A percentile compares a stretch with the other conserved stretches of the same genome.
phyloP scores from a whole-genome alignment of 768 basidiomycete species.

The Leccinellum albellum region DNA sequence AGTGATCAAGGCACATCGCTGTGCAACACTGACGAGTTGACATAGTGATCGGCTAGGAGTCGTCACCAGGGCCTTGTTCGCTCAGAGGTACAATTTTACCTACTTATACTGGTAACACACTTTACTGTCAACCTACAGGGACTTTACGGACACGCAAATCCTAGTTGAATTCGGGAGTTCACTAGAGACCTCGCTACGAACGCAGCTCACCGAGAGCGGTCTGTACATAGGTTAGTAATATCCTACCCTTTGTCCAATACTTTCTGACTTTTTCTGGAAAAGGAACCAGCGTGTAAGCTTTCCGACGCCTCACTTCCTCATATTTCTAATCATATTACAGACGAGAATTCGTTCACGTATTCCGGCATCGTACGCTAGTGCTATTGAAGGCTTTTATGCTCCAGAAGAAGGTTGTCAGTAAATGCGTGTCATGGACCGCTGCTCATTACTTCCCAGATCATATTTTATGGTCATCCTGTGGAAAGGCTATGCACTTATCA shows the following conservation, averaged over 20 bases:
- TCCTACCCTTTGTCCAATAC: neutral
- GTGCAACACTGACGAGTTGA: slow-evolving; percentile 3
- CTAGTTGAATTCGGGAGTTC: slow-evolving; percentile 83
- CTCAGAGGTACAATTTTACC: slow-evolving; percentile 54
- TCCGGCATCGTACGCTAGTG: slow-evolving; percentile 88
- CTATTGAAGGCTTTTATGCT: slow-evolving; percentile 93
- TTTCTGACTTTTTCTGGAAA: slow-evolving; percentile 10
- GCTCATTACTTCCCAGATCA: slow-evolving; percentile 53
- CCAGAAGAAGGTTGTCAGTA: slow-evolving; percentile 72
- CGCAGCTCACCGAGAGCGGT: slow-evolving; percentile 86
- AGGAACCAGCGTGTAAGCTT: slow-evolving; percentile 68
- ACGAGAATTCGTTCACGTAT: slow-evolving; percentile 89
- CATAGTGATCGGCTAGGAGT: slow-evolving; percentile 87
- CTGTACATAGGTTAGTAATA: slow-evolving; percentile 83
- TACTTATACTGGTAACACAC: neutral
- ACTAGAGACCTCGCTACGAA: slow-evolving; percentile 69
- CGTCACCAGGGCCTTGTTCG: slow-evolving; percentile 87
- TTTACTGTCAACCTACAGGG: slow-evolving; percentile 39
- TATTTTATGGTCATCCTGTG: slow-evolving; percentile 96
- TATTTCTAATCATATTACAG: slow-evolving; percentile 36
- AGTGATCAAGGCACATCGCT: slow-evolving; percentile 3
- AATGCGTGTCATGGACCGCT: slow-evolving; percentile 1
- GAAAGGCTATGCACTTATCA: slow-evolving; percentile 96
- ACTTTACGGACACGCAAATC: slow-evolving; percentile 84
- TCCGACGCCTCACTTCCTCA: neutral